Base-by-base conservation (phyloP, 371 early-diverging fungal species). In the Paramicrosporidium saccamoebae region DNA sequence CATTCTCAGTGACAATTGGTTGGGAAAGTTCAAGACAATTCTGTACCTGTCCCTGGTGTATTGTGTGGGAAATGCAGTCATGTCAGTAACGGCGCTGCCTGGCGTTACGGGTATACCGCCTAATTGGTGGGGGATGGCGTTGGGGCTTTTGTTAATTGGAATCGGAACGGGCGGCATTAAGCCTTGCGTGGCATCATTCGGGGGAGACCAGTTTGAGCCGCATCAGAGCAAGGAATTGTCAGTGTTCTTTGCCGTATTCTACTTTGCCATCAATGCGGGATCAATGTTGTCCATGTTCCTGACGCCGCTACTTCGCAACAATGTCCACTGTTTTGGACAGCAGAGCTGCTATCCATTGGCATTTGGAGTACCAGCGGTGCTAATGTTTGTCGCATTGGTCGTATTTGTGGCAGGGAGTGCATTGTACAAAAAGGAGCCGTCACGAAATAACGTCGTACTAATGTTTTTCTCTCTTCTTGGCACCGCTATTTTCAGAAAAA, bases 131-230 rank as follows among this genome's bases (percentile, higher is more conserved):
- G 58, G 66, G 5, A 56, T 64, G 22, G 35, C 60, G 14, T 38
- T 65, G 9, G 39, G 67, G 7, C 63, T 19, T 10, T 44, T 60
- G 25, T 42, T 78, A 24, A 64, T 78, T 22, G 61, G 72, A 16
- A 41, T 68, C 22, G 74, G 75, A 27, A 71, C 78, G 3, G 82
- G 82, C 19, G 73, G 78, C 26, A 78, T 81, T 39, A 78, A 78
- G 41, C 48, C 65, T 19, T 55, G 57, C 36, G 58, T 68, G 21
- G 52, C 60, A 11, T 29, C 67, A 3, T 52, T 66, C 29, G 58
- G 58, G 7, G 73, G 66, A 12, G 65, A 66, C 30, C 65, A 68
- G 42, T 35, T 53, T 25, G 41, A 50, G 9, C 21, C 22, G 1
- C 31, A 28, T 15, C 29, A 35, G 13, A 28, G 11, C 20, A 9